Evolutionary conservation across 345 rosid genomes (phyloP).

Genomic region (Populus simonii): DNA sequence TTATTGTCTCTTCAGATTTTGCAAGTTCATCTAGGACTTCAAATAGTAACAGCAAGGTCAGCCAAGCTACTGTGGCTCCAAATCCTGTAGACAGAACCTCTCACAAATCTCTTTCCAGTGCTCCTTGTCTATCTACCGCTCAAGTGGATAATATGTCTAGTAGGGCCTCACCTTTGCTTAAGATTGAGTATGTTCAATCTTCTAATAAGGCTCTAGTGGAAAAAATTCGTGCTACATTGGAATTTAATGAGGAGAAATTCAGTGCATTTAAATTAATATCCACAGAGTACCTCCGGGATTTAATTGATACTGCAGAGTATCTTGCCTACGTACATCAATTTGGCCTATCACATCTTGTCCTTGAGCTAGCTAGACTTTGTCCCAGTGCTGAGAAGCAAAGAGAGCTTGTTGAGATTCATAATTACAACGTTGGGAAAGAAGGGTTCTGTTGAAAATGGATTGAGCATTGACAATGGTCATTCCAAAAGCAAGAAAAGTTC

Average conservation of each 20-base stretch:
- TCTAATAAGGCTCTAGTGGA: conserved; percentile 29
- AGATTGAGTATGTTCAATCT: conserved; percentile 16
- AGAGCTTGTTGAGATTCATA: conserved; percentile 24
- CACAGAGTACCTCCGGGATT: conserved; percentile 15
- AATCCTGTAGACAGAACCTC: neutral
- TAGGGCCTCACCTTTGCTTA: neutral
- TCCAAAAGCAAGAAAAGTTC: neutral
- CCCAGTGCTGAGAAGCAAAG: conserved; percentile 23
- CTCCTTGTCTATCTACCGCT: conserved; percentile 1
- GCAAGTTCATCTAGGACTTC: conserved; percentile 14
- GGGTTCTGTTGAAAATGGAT: conserved; percentile 4
- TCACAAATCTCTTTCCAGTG: neutral
- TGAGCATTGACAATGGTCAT: neutral
- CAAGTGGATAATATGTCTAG: neutral
- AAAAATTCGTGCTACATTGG: conserved; percentile 18
- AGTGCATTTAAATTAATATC: conserved; percentile 23
- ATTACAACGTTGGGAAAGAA: conserved; percentile 8
- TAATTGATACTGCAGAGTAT: conserved; percentile 15
- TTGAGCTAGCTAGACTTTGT: conserved; percentile 25
- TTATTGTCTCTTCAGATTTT: neutral
- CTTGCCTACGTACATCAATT: conserved; percentile 25
- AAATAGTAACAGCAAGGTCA: neutral
- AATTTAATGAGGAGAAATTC: conserved; percentile 19
- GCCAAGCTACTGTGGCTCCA: conserved; percentile 3
- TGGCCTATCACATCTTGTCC: conserved; percentile 24